These are phyloP conservation scores for Vaccinium corymbosum DNA, from an alignment of 148 eudicot genomes.

Conservation along the genomic window DNA sequence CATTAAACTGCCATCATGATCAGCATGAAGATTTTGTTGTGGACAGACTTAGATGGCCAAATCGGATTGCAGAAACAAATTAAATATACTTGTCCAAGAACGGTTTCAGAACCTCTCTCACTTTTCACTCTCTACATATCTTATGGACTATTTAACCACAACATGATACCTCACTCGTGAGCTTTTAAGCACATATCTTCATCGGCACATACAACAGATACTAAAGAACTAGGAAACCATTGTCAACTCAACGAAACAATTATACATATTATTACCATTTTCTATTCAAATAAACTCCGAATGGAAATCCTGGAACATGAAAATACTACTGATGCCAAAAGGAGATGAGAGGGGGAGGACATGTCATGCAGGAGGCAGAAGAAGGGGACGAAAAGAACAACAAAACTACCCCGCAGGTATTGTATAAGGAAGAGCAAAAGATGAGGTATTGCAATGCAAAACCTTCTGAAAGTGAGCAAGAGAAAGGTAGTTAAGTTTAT, in stretches of 20 bases:
- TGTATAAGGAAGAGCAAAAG: not conserved
- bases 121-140: not conserved
- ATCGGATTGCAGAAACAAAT: not conserved
- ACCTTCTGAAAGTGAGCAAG: not conserved
- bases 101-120: not conserved
- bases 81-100: not conserved
- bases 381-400: too few relatives aligned
- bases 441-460: not conserved
- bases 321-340: not conserved
- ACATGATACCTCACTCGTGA: not conserved
- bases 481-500: not conserved
- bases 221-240: not conserved
- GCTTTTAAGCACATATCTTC: conserved; percentile 4
- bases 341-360: not conserved
- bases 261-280: not conserved
- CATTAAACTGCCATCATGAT: not conserved
- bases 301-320: not conserved
- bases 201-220: not conserved
- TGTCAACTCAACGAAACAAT: not conserved
- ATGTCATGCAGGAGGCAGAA: not conserved
- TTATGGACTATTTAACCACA: not conserved
- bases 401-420: not conserved
- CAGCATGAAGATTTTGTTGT: not conserved
- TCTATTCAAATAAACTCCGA: not conserved
- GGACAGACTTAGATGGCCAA: not conserved